Conservation (phyloP, 306 rosid genomes). For the Canavalia ensiformis region DNA sequence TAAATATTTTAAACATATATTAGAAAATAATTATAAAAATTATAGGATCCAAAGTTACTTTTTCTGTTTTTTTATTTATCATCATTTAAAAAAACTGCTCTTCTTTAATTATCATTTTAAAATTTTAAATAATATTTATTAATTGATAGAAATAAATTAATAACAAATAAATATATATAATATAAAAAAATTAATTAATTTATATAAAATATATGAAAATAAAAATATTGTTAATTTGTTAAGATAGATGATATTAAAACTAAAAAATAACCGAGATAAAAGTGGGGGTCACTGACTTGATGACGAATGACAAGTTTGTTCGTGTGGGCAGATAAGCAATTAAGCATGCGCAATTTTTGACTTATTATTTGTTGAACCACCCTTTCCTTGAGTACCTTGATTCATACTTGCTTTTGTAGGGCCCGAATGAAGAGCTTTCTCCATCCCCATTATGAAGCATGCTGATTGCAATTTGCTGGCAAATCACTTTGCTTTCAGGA, state of each 20-base stretch:
- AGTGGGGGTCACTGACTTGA: background rate
- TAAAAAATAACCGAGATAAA: background rate
- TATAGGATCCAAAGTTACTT: background rate
- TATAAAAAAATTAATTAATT: no score
- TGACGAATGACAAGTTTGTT: conserved; percentile 1
- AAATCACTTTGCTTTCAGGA: background rate
- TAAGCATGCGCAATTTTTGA: conserved; percentile 9
- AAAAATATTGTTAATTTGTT: no score
- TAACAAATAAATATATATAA: background rate
- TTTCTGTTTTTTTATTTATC: no score
- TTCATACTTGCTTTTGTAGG: background rate
- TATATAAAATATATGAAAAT: no score
- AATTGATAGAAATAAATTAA: background rate
- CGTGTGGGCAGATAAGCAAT: background rate
- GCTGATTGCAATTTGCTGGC: background rate
- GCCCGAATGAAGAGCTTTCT: background rate
- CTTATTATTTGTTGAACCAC: background rate
- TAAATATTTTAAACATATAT: no score
- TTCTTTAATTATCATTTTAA: no score
- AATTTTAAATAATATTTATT: background rate
- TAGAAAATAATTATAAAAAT: no score
- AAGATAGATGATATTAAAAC: no score
- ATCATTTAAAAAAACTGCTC: no score
- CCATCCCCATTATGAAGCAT: background rate
- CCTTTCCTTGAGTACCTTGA: background rate